Evolutionary conservation across 805 yeast species (phyloP).

Genomic region (Diddensiella santjacobensis): DNA sequence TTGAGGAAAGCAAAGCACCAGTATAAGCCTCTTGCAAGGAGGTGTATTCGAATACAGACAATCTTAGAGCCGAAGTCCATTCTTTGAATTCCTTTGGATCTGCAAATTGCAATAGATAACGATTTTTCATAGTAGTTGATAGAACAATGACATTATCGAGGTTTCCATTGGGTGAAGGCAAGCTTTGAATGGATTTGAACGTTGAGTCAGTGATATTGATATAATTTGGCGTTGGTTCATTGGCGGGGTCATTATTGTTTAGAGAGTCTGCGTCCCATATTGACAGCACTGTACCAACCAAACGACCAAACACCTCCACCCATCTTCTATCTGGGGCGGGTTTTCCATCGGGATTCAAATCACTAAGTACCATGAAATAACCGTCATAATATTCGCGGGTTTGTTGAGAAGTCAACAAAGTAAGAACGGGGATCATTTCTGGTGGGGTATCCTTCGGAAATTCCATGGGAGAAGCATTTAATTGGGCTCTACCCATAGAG

Average conservation of each 20-base stretch:
- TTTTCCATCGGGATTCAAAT: slow-evolving; percentile 71
- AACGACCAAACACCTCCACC: slow-evolving; percentile 89
- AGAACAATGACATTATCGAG: slow-evolving; percentile 78
- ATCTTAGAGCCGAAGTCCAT: slow-evolving; percentile 83
- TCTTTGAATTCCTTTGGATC: slow-evolving; percentile 57
- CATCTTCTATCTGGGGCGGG: slow-evolving; percentile 69
- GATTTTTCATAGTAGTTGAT: slow-evolving; percentile 86
- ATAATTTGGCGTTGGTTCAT: slow-evolving; percentile 70
- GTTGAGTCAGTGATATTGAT: slow-evolving; percentile 88
- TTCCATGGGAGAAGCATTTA: slow-evolving; percentile 9
- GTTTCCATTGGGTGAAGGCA: slow-evolving; percentile 64
- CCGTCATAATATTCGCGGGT: slow-evolving; percentile 61
- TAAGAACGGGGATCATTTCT: slow-evolving; percentile 68
- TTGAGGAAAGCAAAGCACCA: slow-evolving; percentile 87
- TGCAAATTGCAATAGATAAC: slow-evolving; percentile 77
- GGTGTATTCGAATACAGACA: slow-evolving; percentile 75
- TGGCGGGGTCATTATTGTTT: slow-evolving; percentile 51
- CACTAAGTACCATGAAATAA: slow-evolving; percentile 40
- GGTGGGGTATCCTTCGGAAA: slow-evolving; percentile 44
- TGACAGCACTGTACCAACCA: slow-evolving; percentile 87
- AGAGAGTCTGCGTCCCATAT: slow-evolving; percentile 68
- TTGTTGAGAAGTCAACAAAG: slow-evolving; percentile 66
- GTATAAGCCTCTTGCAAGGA: slow-evolving; percentile 93
- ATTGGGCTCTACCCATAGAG: neutral
- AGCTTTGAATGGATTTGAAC: slow-evolving; percentile 62